Evolutionary conservation across 495 filamentous ascomycete species (phyloP).

Genomic region (Talaromyces liani): DNA sequence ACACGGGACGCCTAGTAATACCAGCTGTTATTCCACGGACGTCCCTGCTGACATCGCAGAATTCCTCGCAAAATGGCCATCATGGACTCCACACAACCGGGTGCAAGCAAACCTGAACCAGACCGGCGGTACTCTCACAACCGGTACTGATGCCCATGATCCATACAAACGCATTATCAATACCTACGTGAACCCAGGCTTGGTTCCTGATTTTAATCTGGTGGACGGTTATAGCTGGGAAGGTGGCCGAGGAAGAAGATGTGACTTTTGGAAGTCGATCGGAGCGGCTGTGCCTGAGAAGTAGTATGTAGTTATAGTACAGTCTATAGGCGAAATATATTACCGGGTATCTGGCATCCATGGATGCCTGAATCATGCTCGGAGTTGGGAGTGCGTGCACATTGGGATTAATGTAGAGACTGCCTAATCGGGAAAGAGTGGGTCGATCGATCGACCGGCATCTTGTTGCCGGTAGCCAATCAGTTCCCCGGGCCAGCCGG

Average conservation of each 20-base stretch:
- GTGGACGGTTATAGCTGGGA: slow-evolving; percentile 48
- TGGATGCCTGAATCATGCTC: no score
- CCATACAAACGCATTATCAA: not conserved
- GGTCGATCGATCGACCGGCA: slow-evolving; percentile 8
- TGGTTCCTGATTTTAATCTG: slow-evolving; percentile 40
- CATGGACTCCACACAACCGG: slow-evolving; percentile 24
- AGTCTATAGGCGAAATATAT: no score
- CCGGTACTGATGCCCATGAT: not conserved
- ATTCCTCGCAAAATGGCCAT: slow-evolving; percentile 17
- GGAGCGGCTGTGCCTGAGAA: slow-evolving; percentile 15
- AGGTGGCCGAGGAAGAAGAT: slow-evolving; percentile 46
- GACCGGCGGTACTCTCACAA: slow-evolving; percentile 35
- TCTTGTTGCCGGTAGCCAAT: slow-evolving; percentile 8
- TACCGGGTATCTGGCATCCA: no score
- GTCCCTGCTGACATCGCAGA: not conserved
- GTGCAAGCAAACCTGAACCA: slow-evolving; percentile 46
- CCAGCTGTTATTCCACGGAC: slow-evolving; percentile 1
- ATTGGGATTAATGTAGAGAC: not conserved
- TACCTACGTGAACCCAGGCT: slow-evolving; percentile 27
- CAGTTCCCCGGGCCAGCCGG: slow-evolving; percentile 6
- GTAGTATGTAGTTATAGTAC: not conserved
- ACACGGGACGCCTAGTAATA: not conserved
- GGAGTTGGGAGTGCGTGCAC: not conserved
- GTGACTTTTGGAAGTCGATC: slow-evolving; percentile 49
- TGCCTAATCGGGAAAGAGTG: not conserved